Conservation (phyloP, 257 asterid species). For the Ballota nigra region DNA sequence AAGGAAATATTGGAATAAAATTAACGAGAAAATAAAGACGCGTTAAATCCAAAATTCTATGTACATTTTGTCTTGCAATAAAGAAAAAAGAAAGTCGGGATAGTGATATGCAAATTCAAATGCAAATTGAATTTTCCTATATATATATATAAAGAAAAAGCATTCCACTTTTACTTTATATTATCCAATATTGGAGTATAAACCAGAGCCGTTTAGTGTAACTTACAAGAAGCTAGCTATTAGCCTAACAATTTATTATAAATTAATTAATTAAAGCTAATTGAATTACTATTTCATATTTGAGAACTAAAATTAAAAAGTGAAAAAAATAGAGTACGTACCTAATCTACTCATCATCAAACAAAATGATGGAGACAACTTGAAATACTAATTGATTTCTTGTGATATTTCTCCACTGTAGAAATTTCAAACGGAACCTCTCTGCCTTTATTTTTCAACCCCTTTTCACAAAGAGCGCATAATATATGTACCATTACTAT, state of each 20-base stretch:
- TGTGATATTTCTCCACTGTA: no score
- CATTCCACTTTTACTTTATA: constrained; percentile 20
- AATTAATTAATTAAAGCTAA: no score
- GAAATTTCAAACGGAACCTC: not conserved
- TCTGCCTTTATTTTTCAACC: not conserved
- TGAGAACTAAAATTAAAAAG: no score
- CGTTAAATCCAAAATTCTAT: not conserved
- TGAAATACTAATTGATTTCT: no score
- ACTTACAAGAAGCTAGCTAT: not conserved
- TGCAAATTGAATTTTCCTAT: not conserved
- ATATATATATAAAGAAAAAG: constrained; percentile 6
- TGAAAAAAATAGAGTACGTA: no score
- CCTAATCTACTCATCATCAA: no score
- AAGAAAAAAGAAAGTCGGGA: constrained; percentile 9
- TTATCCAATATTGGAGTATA: constrained; percentile 14
- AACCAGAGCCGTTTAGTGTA: not conserved
- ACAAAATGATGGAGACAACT: no score
- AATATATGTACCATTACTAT: not conserved
- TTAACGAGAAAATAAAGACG: not conserved
- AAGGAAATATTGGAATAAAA: not conserved
- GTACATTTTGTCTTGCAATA: constrained; percentile 14
- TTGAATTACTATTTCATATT: no score
- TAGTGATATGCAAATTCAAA: constrained; percentile 7
- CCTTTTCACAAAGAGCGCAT: not conserved
- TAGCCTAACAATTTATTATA: no score